Conservation (phyloP, 2,329 filamentous ascomycete genomes). For the Pseudocercospora fijiensis region DNA sequence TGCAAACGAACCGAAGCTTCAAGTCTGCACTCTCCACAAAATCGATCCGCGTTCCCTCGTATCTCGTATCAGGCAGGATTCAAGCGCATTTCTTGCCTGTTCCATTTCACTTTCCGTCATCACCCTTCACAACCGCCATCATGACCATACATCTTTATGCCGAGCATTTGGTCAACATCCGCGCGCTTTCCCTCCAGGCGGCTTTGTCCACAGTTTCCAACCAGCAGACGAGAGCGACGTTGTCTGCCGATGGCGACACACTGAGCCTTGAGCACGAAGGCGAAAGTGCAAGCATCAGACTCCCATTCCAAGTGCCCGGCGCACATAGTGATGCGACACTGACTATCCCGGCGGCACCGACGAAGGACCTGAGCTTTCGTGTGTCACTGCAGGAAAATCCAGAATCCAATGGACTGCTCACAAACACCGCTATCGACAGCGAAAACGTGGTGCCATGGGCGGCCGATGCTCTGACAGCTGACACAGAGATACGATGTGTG, state of each 20-base stretch:
- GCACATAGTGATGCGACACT: conserved; percentile 45
- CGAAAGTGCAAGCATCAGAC: conserved; percentile 45
- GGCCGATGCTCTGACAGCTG: conserved; percentile 37
- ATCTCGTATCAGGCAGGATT: background rate
- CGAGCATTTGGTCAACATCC: conserved; percentile 61
- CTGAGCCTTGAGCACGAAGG: conserved; percentile 51
- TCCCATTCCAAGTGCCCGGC: conserved; percentile 49
- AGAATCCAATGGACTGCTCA: conserved; percentile 18
- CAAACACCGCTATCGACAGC: conserved; percentile 25
- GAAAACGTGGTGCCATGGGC: conserved; percentile 47
- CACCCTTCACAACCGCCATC: conserved; percentile 3
- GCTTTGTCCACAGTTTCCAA: conserved; percentile 49
- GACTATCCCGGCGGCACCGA: conserved; percentile 50
- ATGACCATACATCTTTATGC: conserved; percentile 53
- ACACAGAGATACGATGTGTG: conserved; percentile 33
- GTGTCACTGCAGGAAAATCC: conserved; percentile 51
- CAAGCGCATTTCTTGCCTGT: background rate
- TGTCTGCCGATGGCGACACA: conserved; percentile 46
- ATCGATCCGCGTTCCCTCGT: background rate
- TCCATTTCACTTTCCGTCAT: background rate
- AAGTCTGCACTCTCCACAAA: background rate
- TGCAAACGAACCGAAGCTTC: background rate
- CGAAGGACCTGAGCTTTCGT: conserved; percentile 55
- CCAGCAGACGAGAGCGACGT: conserved; percentile 44
- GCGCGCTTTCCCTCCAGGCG: conserved; percentile 58